These are phyloP conservation scores for Paecilomyces niveus DNA, from an alignment of 2,329 filamentous ascomycete genomes.

Conservation along the genomic window DNA sequence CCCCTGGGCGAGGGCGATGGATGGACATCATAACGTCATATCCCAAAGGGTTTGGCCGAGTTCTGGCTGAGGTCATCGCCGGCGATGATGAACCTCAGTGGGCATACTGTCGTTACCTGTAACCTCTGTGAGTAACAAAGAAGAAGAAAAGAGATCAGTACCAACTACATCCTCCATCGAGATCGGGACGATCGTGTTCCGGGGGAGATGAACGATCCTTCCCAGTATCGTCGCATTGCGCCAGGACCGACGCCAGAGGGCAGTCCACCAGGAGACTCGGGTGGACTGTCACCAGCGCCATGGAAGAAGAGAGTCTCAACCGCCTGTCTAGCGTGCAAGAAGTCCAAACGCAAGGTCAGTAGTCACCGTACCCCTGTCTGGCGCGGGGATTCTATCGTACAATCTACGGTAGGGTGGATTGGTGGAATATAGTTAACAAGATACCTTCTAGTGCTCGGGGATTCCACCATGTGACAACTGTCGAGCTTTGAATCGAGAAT, in stretches of 20 bases:
- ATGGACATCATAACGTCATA: background rate
- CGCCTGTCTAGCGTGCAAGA: conserved; percentile 33
- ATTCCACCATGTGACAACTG: conserved; percentile 33
- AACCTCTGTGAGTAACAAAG: background rate
- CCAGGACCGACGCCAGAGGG: conserved; percentile 16
- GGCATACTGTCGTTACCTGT: background rate
- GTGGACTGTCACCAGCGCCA: conserved; percentile 2
- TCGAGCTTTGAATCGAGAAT: conserved; percentile 25
- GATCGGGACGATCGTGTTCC: background rate
- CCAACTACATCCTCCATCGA: background rate
- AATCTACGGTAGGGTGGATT: background rate
- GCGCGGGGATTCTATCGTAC: background rate
- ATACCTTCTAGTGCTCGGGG: conserved; percentile 26
- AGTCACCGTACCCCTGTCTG: background rate
- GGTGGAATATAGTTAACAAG: background rate
- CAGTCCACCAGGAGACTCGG: conserved; percentile 3
- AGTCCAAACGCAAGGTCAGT: conserved; percentile 32
- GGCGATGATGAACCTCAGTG: background rate
- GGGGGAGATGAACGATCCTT: conserved; percentile 13
- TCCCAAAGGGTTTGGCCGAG: no score
- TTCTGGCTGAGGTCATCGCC: background rate
- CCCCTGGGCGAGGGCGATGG: background rate
- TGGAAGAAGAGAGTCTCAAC: conserved; percentile 34
- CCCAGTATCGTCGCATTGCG: conserved; percentile 16
- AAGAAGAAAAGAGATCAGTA: background rate